Evolutionary conservation across 352 stramenopile genomes (phyloP).

Genomic region (Phytopythium ostracodes): DNA sequence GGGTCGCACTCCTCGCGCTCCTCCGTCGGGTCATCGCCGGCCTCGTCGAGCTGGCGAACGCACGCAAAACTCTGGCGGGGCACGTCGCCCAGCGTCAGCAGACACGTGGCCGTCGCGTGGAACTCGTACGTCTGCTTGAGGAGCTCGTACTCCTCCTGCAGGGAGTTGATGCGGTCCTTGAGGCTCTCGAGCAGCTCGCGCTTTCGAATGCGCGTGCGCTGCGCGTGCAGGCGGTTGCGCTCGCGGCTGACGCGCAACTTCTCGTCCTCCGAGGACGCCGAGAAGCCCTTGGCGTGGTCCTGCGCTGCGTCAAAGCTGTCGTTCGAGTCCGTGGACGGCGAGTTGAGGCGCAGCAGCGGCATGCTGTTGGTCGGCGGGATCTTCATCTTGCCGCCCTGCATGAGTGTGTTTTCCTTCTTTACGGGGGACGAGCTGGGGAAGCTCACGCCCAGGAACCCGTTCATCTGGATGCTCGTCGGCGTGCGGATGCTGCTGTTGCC

Average conservation of each 20-base stretch:
- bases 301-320: not conserved
- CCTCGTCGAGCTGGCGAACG: constrained; percentile 48
- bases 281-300: not conserved
- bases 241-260: constrained; percentile 72
- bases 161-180: constrained; percentile 58
- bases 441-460: constrained; percentile 17
- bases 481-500: constrained; percentile 31
- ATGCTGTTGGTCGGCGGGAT: constrained; percentile 12
- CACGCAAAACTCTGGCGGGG: constrained; percentile 27
- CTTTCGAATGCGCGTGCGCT: constrained; percentile 74
- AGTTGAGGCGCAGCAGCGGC: constrained; percentile 42
- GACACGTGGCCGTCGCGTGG: constrained; percentile 61
- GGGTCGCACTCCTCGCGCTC: constrained; percentile 27
- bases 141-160: constrained; percentile 57
- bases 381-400: constrained; percentile 10
- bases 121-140: constrained; percentile 77
- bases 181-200: constrained; percentile 70
- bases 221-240: constrained; percentile 69
- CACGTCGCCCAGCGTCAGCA: constrained; percentile 45
- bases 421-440: constrained; percentile 62
- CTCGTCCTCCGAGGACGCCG: constrained; percentile 36
- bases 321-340: constrained; percentile 21
- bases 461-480: constrained; percentile 45
- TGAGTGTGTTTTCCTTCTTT: constrained; percentile 39
- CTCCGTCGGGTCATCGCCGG: constrained; percentile 34